These are phyloP conservation scores for Boeremia exigua DNA, from an alignment of 2,329 filamentous ascomycete genomes.

Conservation along the genomic window DNA sequence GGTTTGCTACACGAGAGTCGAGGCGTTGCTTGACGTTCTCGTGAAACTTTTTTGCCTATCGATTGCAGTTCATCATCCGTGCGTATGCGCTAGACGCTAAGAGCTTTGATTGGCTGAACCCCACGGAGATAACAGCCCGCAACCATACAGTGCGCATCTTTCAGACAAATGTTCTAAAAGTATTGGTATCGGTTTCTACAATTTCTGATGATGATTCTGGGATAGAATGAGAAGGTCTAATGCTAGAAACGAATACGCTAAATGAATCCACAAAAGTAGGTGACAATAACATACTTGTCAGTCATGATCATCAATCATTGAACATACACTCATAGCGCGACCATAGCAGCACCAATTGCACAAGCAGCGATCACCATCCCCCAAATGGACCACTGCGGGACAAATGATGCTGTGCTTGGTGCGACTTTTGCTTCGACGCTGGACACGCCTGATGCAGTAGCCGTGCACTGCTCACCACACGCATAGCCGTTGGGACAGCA, in stretches of 20 bases:
- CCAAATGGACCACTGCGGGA: slow-evolving; percentile 39
- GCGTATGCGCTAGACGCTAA: background rate
- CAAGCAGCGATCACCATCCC: slow-evolving; percentile 36
- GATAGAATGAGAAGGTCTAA: too few relatives aligned
- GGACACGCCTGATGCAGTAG: slow-evolving; percentile 36
- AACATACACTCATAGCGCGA: slow-evolving; percentile 38
- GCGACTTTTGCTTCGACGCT: slow-evolving; percentile 45
- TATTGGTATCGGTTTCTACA: too few relatives aligned
- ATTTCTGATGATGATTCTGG: too few relatives aligned
- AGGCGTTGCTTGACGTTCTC: background rate
- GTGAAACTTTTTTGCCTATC: slow-evolving; percentile 13
- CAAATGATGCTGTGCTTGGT: slow-evolving; percentile 45
- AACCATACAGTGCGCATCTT: too few relatives aligned
- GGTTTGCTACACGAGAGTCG: background rate
- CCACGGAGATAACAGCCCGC: too few relatives aligned
- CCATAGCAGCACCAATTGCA: slow-evolving; percentile 47
- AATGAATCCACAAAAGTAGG: background rate
- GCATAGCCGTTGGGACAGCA: slow-evolving; percentile 74
- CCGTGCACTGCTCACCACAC: slow-evolving; percentile 46
- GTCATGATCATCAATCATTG: slow-evolving; percentile 3
- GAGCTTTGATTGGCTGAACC: background rate
- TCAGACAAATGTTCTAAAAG: too few relatives aligned
- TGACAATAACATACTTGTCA: background rate
- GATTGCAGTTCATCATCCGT: slow-evolving; percentile 2
- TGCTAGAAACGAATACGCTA: too few relatives aligned